Base-by-base conservation (phyloP, 768 basidiomycete genomes). In the Termitomyces sp. region DNA sequence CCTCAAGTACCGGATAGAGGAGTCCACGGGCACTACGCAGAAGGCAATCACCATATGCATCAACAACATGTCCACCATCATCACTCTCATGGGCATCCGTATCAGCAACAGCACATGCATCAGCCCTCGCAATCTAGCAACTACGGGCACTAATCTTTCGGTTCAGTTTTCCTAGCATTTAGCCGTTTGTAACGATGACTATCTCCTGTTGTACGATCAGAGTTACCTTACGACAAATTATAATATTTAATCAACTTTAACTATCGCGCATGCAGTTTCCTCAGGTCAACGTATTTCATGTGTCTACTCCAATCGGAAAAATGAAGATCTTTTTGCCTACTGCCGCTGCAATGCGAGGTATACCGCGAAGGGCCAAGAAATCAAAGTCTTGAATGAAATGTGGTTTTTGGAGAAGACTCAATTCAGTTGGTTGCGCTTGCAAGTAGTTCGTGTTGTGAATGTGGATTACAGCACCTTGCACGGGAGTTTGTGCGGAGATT, bases 301-400 rank as follows among this genome's bases (percentile, higher is more conserved):
- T 78, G 63, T 91, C 88, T 42, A 85, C 80, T 12, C 85, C 87
- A 61, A 92, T 85, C 61, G 82, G 78, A 63, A 90, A 87, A 53
- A 91, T 76, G 28, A 81, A 70, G 6, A 91, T 71, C 51, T 81
- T 81, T 57, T 78, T 74, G 39, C 88, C 88, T 24, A 89, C 78
- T 9, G 87, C 89, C 11, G 86, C 85, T 3, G 82, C 92, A 58
- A 94, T 81, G 36, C 85, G 76, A 48, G 88, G 87, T 60, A 86
- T 87, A 24, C 85, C 85, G 46, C 73, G 77, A 28, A 80, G 63
- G 3, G 81, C 79, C 54, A 94, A 73, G 73, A 92, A 93, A 74
- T 93, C 92, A 66, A 94, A 91, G 70, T 91, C 88, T 56, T 82
- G 81, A 38, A 92, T 77, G 62, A 80, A 78, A 71, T 88, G 82